Conservation (phyloP, 805 yeast genomes). For the Zygoascus flipseniorum region DNA sequence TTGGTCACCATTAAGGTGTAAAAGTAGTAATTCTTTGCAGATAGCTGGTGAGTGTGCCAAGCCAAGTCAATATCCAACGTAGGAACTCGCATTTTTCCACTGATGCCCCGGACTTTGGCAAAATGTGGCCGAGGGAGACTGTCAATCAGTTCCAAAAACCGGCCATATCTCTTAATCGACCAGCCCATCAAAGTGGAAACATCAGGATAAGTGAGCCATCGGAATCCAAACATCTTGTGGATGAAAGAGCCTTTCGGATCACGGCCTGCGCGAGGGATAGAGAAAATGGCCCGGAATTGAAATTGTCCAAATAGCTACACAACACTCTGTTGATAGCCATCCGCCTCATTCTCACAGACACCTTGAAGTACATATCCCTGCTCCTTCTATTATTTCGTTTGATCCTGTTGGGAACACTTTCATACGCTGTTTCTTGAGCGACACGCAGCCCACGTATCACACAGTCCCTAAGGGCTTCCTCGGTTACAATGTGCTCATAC, state of each 20-base stretch:
- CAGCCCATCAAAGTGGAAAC: constrained; percentile 6
- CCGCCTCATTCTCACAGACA: constrained; percentile 8
- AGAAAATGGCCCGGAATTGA: background rate
- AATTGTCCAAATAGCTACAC: background rate
- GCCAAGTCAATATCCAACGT: constrained; percentile 17
- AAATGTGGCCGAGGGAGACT: background rate
- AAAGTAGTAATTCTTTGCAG: constrained; percentile 8
- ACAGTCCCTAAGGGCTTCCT: background rate
- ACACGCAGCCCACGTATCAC: background rate
- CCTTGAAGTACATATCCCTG: constrained; percentile 1
- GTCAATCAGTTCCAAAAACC: constrained; percentile 9
- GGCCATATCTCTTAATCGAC: constrained; percentile 5
- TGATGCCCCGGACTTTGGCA: background rate
- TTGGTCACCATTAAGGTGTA: background rate
- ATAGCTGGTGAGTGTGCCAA: constrained; percentile 20
- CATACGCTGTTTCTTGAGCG: background rate
- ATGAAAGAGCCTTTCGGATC: constrained; percentile 12
- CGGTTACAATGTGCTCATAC: background rate
- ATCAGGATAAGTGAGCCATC: constrained; percentile 15
- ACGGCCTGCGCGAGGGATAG: constrained; percentile 12
- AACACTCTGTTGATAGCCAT: background rate
- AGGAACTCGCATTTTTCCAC: constrained; percentile 9
- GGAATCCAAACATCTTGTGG: constrained; percentile 15
- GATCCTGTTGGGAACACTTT: background rate
- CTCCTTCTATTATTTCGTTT: background rate